Conservation (phyloP, 1,284 basidiomycete species). For the Ganoderma multipileum region DNA sequence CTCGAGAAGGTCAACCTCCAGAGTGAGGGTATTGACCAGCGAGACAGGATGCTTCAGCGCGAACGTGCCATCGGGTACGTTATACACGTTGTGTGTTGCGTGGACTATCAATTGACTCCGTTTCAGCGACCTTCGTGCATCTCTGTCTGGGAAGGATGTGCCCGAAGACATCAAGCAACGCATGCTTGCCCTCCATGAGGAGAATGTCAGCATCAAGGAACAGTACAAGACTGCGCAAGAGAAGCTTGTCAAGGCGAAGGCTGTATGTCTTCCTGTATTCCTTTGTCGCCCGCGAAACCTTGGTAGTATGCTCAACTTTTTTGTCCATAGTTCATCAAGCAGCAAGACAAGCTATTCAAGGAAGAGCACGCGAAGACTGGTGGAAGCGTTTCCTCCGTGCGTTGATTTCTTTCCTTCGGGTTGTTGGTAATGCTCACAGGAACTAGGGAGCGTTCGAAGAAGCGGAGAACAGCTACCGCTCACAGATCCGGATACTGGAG, state of each 20-base stretch:
- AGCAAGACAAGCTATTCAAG: constrained; percentile 89
- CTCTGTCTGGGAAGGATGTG: constrained; percentile 75
- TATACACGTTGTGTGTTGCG: constrained; percentile 7
- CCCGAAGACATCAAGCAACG: constrained; percentile 83
- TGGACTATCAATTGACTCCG: neutral
- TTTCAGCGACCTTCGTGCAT: constrained; percentile 75
- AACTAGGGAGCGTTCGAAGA: constrained; percentile 70
- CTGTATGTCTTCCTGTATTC: constrained; percentile 51
- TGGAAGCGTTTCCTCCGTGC: constrained; percentile 37
- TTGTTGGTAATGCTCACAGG: neutral
- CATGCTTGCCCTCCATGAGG: constrained; percentile 80
- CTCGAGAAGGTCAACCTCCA: constrained; percentile 93
- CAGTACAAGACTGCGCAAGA: constrained; percentile 77
- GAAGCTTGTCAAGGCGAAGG: constrained; percentile 83
- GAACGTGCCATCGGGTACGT: constrained; percentile 81
- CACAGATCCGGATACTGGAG: constrained; percentile 74
- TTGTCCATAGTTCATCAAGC: constrained; percentile 82
- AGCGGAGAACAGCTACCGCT: constrained; percentile 69
- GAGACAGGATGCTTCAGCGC: constrained; percentile 83
- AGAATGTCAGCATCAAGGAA: constrained; percentile 75
- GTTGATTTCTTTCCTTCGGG: constrained; percentile 10
- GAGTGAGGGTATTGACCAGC: constrained; percentile 83
- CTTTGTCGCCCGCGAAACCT: neutral
- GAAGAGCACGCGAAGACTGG: constrained; percentile 69
- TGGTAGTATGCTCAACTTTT: neutral